Base-by-base conservation (phyloP, 495 filamentous ascomycete species). In the Articulospora tetracladia region DNA sequence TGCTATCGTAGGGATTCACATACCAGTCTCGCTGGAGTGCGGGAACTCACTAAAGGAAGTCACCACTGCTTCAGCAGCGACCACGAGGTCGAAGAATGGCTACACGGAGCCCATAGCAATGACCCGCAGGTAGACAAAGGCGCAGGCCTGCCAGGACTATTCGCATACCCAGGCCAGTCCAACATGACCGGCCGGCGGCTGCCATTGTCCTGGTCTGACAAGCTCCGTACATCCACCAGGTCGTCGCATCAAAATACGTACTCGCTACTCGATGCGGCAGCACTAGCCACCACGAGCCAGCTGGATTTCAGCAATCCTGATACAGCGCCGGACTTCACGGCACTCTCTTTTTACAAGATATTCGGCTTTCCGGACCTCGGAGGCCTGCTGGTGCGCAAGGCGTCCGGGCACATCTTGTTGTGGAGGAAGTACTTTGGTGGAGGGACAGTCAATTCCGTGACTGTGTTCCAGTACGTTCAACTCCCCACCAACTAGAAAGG, bases 11-110 rank as follows among this genome's bases (percentile, higher is more conserved):
- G 83, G 49, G 90, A 93, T 57, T 79, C 89, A 19, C 93, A 98
- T 72, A 98, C 93, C 32, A 97, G 92, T 68, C 63, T 97, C 1
- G 83, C 97, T n/a, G 93, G 93, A 0, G 83, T 89, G 17, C 81
- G 93, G 26, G 86, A 91, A 63, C 64, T 87, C 11, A 78, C 87
- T 11, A 71, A 74, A 24, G 74, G 64, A 19, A 74, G 77, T 39
- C 79, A 80, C 28, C 73, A 78, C 28, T 91, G 86, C 66, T 89
- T 93, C 62, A 65, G 61, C n/a, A 76, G 70, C 12, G 87, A 92
- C 59, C 70, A 73, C n/a, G 84, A 87, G 55, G 84, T 88, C 0
- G 84, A 89, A 23, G 62, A 68, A 17, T 92, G 90, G 90, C 71
- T 92, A 13, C 64, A 68, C 49, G 66, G 60, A 13, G 3, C 12